Conservation (phyloP, 2,329 filamentous ascomycete genomes). For the Nemania bipapillata region DNA sequence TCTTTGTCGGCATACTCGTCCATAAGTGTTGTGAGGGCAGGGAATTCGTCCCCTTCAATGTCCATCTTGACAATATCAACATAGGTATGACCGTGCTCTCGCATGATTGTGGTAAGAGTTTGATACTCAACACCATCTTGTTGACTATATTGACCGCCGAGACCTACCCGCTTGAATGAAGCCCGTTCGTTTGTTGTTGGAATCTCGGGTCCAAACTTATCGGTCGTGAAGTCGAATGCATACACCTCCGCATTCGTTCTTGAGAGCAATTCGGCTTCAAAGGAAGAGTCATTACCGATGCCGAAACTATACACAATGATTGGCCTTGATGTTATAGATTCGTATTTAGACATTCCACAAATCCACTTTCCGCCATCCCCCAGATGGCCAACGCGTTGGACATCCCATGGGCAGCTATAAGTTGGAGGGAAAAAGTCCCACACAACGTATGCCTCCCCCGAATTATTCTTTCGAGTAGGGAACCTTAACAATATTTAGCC, state of each 20-base stretch:
- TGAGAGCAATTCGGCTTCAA: neutral
- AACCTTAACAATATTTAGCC: too few species aligned
- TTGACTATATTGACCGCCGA: neutral
- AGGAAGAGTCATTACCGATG: neutral
- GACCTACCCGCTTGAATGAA: neutral
- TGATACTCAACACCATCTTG: neutral
- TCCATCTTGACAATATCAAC: neutral
- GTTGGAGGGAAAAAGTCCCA: neutral
- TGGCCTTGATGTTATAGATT: neutral
- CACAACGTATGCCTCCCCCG: neutral
- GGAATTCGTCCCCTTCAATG: neutral
- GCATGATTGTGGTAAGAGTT: neutral
- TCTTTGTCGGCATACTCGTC: neutral
- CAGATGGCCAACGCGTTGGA: neutral
- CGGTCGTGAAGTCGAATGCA: neutral
- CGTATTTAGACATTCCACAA: neutral
- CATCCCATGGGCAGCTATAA: neutral
- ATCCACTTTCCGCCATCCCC: neutral
- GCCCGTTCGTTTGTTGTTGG: neutral
- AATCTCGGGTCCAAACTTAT: neutral
- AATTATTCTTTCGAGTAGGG: neutral
- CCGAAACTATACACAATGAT: neutral
- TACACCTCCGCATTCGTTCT: neutral
- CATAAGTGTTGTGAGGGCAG: neutral
- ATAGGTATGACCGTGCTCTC: neutral